Evolutionary conservation across 2,329 filamentous ascomycete species (phyloP).

Genomic region (Shiraia sp.): DNA sequence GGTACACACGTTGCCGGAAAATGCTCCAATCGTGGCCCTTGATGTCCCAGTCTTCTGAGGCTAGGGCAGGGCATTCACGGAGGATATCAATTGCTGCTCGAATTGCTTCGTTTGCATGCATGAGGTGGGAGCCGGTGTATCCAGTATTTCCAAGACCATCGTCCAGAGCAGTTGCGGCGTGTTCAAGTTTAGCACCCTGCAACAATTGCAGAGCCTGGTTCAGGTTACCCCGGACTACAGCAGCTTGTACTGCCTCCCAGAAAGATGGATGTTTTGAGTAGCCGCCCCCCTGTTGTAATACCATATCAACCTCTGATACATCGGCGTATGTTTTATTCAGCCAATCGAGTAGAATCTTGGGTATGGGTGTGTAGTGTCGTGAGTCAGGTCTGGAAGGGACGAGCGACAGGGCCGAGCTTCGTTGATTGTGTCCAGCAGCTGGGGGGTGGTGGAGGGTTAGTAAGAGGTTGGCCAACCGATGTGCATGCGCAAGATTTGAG

Average conservation of each 20-base stretch:
- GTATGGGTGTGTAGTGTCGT: slow-evolving; percentile 58
- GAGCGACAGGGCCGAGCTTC: slow-evolving; percentile 28
- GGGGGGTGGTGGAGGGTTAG: slow-evolving; percentile 73
- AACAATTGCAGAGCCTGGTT: slow-evolving; percentile 68
- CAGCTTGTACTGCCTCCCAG: slow-evolving; percentile 77
- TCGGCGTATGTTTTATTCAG: slow-evolving; percentile 74
- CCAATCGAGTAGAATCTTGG: slow-evolving; percentile 83
- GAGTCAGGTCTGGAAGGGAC: slow-evolving; percentile 26
- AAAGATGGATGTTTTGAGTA: slow-evolving; percentile 77
- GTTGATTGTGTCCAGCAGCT: slow-evolving; percentile 28
- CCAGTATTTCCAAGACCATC: slow-evolving; percentile 66
- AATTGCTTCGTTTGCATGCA: slow-evolving; percentile 74
- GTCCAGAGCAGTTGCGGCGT: slow-evolving; percentile 67
- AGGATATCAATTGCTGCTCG: slow-evolving; percentile 71
- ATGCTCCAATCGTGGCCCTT: slow-evolving; percentile 79
- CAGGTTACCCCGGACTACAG: slow-evolving; percentile 76
- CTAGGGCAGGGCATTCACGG: slow-evolving; percentile 70
- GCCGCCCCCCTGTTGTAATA: slow-evolving; percentile 68
- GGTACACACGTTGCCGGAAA: slow-evolving; percentile 75
- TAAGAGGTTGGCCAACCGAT: slow-evolving; percentile 76
- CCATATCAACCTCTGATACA: slow-evolving; percentile 65
- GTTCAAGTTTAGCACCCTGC: slow-evolving; percentile 74
- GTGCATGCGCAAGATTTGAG: slow-evolving; percentile 71
- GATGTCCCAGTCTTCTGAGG: slow-evolving; percentile 76
- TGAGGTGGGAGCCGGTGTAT: slow-evolving; percentile 76